These are phyloP conservation scores for Cichorium intybus DNA, from an alignment of 140 eudicot genomes.

Conservation along the genomic window DNA sequence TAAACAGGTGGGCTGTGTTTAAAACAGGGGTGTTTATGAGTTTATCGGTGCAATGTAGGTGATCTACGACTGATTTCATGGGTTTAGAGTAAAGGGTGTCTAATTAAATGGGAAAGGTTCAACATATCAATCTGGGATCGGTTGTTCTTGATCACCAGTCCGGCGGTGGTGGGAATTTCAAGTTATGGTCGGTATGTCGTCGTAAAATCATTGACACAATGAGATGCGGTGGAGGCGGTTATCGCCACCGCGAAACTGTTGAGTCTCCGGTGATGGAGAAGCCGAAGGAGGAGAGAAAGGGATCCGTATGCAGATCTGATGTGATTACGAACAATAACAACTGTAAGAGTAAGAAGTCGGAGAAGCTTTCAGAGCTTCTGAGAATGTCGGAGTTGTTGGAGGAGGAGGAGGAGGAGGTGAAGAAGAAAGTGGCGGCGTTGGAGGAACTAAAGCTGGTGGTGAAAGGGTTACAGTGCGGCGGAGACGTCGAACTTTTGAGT, in stretches of 20 bases:
- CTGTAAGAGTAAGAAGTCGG: conserved; percentile 36
- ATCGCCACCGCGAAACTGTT: conserved; percentile 20
- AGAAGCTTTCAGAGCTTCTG: conserved; percentile 67
- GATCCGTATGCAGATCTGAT: conserved; percentile 30
- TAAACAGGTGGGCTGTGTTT: not conserved
- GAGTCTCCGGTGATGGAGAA: conserved; percentile 17
- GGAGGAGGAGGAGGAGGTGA: conserved; percentile 50
- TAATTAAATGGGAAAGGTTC: conserved; percentile 34
- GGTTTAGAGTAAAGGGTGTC: not conserved
- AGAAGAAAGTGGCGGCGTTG: conserved; percentile 52
- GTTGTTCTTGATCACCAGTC: conserved; percentile 35
- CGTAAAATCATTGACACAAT: conserved; percentile 54
- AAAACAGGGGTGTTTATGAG: not conserved
- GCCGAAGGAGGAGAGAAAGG: conserved; percentile 5
- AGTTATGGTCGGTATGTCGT: conserved; percentile 52
- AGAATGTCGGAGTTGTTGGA: conserved; percentile 45
- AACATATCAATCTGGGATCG: conserved; percentile 44
- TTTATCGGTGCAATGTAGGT: conserved; percentile 28
- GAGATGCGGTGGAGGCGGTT: conserved; percentile 56
- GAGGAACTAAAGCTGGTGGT: conserved; percentile 68
- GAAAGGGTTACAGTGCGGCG: conserved; percentile 43
- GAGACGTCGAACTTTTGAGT: conserved; percentile 36
- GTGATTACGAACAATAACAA: not conserved
- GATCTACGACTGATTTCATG: not conserved
- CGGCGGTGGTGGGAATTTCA: conserved; percentile 25